These are phyloP conservation scores for Botrytis byssoidea DNA, from an alignment of 2,329 filamentous ascomycete species.

Conservation along the genomic window DNA sequence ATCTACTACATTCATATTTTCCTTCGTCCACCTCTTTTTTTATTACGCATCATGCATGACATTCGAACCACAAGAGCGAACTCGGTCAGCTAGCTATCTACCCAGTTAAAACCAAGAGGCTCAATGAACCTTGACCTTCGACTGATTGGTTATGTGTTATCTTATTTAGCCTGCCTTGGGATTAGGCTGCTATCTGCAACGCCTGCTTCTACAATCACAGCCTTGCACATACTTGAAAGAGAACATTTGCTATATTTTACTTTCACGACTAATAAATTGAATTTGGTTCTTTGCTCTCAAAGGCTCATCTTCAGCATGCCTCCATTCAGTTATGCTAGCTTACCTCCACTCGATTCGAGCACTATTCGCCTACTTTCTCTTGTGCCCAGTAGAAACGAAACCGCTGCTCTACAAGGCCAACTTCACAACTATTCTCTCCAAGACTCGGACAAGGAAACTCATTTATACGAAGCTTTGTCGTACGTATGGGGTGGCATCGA, in stretches of 20 bases:
- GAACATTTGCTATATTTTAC: background rate
- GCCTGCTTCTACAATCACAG: background rate
- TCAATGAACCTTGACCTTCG: background rate
- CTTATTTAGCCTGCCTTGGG: background rate
- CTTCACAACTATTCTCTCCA: constrained; percentile 8
- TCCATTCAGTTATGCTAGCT: background rate
- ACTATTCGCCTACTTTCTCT: background rate
- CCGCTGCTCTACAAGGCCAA: background rate
- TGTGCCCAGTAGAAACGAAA: background rate
- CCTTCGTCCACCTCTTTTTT: background rate
- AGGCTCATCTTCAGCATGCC: background rate
- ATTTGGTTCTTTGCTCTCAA: background rate
- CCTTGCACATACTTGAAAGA: background rate
- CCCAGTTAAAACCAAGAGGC: background rate
- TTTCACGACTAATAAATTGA: background rate
- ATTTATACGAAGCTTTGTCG: constrained; percentile 19
- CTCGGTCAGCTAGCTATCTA: background rate
- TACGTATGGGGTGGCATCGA: constrained; percentile 19
- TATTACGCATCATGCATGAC: background rate
- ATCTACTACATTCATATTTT: background rate
- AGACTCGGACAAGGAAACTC: background rate
- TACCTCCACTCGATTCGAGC: background rate
- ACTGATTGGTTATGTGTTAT: background rate
- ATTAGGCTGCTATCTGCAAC: background rate
- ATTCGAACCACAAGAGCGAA: background rate